Evolutionary conservation across 352 stramenopile species (phyloP).

Genomic region (Phytopythium oedochilum): DNA sequence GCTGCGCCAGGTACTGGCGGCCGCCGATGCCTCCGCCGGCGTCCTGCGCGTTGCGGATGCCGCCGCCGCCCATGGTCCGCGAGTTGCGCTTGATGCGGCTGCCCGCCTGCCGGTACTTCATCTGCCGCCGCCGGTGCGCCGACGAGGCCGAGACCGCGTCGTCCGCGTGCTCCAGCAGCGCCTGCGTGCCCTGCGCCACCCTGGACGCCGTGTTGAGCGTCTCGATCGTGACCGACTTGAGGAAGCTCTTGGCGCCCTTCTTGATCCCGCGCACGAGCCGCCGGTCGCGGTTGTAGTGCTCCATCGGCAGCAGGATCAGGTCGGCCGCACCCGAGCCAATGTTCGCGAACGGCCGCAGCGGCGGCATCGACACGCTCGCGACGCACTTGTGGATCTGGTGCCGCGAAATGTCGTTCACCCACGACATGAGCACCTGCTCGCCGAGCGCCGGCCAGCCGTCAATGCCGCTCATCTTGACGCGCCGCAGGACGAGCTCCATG

Average conservation of each 20-base stretch:
- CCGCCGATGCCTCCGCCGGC: conserved; percentile 65
- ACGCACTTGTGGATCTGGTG: conserved; percentile 89
- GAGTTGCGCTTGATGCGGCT: conserved; percentile 81
- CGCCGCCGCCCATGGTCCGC: conserved; percentile 65
- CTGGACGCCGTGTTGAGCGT: conserved; percentile 84
- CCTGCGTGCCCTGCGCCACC: conserved; percentile 78
- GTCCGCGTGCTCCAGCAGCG: conserved; percentile 76
- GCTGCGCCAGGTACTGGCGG: conserved; percentile 77
- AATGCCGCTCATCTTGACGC: conserved; percentile 79
- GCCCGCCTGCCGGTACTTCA: conserved; percentile 74
- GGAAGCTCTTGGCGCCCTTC: conserved; percentile 83
- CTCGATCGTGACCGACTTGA: conserved; percentile 87
- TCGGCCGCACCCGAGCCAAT: conserved; percentile 82
- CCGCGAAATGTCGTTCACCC: conserved; percentile 85
- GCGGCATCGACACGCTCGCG: conserved; percentile 83
- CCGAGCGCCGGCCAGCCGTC: conserved; percentile 68
- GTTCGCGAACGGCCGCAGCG: conserved; percentile 81
- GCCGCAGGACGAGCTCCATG: conserved; percentile 84
- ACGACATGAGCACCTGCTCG: conserved; percentile 79
- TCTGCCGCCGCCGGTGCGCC: conserved; percentile 54
- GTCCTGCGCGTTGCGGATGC: conserved; percentile 72
- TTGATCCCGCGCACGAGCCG: conserved; percentile 80
- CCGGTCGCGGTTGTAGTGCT: conserved; percentile 81
- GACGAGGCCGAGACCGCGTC: conserved; percentile 74
- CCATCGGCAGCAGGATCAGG: conserved; percentile 82